Base-by-base conservation (phyloP, 2,329 filamentous ascomycete genomes). In the Pseudogymnoascus sp. region DNA sequence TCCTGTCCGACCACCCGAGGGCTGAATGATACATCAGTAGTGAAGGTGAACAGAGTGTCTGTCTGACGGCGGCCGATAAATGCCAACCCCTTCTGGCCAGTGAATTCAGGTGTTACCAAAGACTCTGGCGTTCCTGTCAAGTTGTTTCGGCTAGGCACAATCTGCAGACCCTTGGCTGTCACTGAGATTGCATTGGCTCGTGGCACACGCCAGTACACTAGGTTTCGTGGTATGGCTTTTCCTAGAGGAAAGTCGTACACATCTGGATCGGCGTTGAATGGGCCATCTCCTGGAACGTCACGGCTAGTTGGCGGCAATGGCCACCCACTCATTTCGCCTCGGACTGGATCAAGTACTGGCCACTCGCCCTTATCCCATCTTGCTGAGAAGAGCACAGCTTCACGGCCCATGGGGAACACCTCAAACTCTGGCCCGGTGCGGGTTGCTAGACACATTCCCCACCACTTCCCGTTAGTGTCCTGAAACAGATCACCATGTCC, bases 181-280 rank as follows among this genome's bases (percentile, higher is more conserved):
- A 80, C 66, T 1, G 70, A 74, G 74, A 79, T 87, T 64, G 74
- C 77, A 60, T 71, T 72, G 0, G 75, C 68, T 31, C 77, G 74
- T 1, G 83, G 84, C 9, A 78, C 81, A 3, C 85, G 77, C 76
- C 83, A 85, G 75, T 83, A 77, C 1, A 82, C 77, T 66, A 87
- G 82, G 67, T 86, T 81, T 0, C 75, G 74, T 2, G 84, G 83
- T 0, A 86, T 71, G 0, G 69, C 66, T 0, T 76, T 75, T 0
- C 75, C 74, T 0, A 77, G 74, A 6, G 72, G 66, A 68, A 86
- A 85, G 23, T 78, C 75, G 28, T 56, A 56, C 25, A 56, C 49
- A 66, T 84, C 82, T 1, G 75, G 74, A 11, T 75, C 75, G 6
- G 72, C 69, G 63, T 77, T 77, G 66, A 74, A 78, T 5, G 79